A percentile compares a stretch with the other conserved stretches of the same genome.
phyloP scores from a whole-genome alignment of 371 early-diverging fungal species.

The Circinella umbellata region DNA sequence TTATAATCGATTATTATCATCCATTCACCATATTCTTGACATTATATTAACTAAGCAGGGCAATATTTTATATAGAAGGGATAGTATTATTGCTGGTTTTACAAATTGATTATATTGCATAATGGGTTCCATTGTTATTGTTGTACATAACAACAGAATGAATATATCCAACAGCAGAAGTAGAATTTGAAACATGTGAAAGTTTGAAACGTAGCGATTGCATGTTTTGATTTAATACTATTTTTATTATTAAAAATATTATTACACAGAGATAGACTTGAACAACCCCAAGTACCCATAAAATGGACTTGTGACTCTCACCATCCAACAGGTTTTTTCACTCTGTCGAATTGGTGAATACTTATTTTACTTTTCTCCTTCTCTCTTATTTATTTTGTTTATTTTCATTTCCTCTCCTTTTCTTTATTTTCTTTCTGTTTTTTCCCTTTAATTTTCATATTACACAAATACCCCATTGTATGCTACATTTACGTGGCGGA shows the following conservation, averaged over 20 bases:
- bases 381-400: background rate
- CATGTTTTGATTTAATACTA: background rate
- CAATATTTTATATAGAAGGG: too few relatives aligned
- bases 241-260: too few relatives aligned
- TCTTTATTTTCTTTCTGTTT: background rate
- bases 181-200: slow-evolving; percentile 7
- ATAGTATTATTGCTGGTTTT: too few relatives aligned
- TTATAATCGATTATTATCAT: too few relatives aligned
- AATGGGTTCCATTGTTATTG: too few relatives aligned
- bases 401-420: background rate
- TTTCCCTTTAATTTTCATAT: background rate
- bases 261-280: too few relatives aligned
- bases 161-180: too few relatives aligned
- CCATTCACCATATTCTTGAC: too few relatives aligned
- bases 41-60: too few relatives aligned
- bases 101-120: too few relatives aligned
- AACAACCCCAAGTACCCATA: background rate
- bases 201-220: background rate
- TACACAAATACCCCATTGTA: background rate
- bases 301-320: slow-evolving; percentile 1
- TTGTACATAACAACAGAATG: too few relatives aligned
- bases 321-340: background rate
- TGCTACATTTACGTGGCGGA: slow-evolving; percentile 6
- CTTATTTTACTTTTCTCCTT: background rate
- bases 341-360: background rate